These are phyloP conservation scores for Aspergillus floridensis DNA, from an alignment of 2,329 filamentous ascomycete genomes.

Conservation along the genomic window DNA sequence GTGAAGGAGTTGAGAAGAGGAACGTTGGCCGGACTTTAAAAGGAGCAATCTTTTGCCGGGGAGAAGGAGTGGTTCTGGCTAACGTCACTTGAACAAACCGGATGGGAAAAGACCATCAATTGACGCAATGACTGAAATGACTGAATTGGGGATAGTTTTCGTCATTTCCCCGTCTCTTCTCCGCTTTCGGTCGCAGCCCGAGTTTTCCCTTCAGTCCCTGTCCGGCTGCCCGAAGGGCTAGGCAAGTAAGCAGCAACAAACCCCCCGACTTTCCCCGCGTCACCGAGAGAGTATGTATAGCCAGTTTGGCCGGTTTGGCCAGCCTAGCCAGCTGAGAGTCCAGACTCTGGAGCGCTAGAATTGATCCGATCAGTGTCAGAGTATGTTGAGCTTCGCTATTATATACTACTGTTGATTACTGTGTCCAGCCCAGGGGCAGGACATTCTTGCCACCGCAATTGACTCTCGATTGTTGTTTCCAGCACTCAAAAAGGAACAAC, in stretches of 20 bases:
- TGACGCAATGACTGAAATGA: slow-evolving; percentile 16
- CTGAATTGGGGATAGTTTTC: slow-evolving; percentile 10
- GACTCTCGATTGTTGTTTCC: background rate
- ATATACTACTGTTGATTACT: no score
- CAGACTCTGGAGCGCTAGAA: background rate
- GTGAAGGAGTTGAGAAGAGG: background rate
- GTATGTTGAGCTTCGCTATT: no score
- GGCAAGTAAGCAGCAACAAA: no score
- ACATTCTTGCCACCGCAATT: background rate
- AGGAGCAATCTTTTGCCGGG: slow-evolving; percentile 19
- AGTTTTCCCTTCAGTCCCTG: slow-evolving; percentile 5
- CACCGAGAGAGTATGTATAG: background rate
- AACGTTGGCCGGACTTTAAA: slow-evolving; percentile 11
- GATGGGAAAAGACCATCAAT: slow-evolving; percentile 3
- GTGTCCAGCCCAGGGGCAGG: no score
- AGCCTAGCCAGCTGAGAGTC: background rate
- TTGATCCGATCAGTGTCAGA: no score
- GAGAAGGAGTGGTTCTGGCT: background rate
- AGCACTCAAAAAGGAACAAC: background rate
- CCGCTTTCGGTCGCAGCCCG: slow-evolving; percentile 14
- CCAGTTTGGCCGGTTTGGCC: no score
- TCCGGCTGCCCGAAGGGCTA: slow-evolving; percentile 7
- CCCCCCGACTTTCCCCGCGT: slow-evolving; percentile 22
- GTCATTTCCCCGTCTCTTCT: slow-evolving; percentile 22
- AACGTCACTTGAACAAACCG: slow-evolving; percentile 11